Conservation (phyloP, 257 asterid genomes). For the Voacanga thouarsii region DNA sequence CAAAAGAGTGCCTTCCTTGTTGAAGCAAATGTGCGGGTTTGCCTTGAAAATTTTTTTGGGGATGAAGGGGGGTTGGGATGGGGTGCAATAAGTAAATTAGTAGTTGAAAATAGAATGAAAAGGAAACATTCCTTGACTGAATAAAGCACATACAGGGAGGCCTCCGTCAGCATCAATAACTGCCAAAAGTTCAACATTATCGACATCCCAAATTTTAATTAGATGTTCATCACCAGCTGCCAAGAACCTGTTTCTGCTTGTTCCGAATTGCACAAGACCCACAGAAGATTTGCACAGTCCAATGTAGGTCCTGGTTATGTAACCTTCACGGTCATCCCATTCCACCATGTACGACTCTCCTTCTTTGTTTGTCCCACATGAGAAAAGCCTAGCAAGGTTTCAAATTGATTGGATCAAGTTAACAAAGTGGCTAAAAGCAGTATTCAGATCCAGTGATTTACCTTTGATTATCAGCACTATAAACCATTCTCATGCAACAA, state of each 20-base stretch:
- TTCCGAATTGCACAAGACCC: slow-evolving; percentile 45
- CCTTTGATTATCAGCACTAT: slow-evolving; percentile 57
- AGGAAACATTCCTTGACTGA: background rate
- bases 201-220: slow-evolving; percentile 71
- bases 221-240: slow-evolving; percentile 64
- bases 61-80: background rate
- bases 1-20: slow-evolving; percentile 49
- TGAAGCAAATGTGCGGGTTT: slow-evolving; percentile 57
- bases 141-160: slow-evolving; percentile 44
- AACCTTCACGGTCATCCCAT: slow-evolving; percentile 60
- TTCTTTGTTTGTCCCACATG: slow-evolving; percentile 61
- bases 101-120: background rate
- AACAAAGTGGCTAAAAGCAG: background rate
- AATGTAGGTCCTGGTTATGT: slow-evolving; percentile 37
- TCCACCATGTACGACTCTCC: slow-evolving; percentile 63
- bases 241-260: slow-evolving; percentile 36
- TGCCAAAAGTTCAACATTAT: slow-evolving; percentile 34
- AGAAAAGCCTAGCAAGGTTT: slow-evolving; percentile 49
- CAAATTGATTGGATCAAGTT: slow-evolving; percentile 12
- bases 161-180: slow-evolving; percentile 58
- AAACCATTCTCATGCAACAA: slow-evolving; percentile 60
- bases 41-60: slow-evolving; percentile 31
- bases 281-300: slow-evolving; percentile 48
- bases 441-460: slow-evolving; percentile 19
- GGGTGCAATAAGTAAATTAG: slow-evolving; percentile 2